Base-by-base conservation (phyloP, 257 asterid species). In the Scutellaria galericulata region DNA sequence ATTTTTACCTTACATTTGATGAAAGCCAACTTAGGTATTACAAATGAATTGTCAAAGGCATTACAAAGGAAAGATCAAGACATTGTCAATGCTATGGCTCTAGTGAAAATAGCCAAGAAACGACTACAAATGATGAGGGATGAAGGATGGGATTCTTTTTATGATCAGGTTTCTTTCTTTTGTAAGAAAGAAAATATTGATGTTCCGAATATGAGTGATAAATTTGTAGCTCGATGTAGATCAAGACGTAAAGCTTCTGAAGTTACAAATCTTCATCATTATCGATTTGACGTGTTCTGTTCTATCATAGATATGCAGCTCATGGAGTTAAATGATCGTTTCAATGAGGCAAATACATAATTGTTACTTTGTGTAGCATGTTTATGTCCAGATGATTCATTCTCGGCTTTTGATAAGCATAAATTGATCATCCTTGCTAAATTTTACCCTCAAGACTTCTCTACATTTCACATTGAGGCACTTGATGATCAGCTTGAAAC, bases 401-500 rank as follows among this genome's bases (percentile, higher is more conserved):
- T 55, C 39, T 9, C 22, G 14, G 7, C 39, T 55, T 18, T 55
- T 55, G 15, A 55, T 9, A 40, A 62, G 37, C 14, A 59, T 39
- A 62, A 62, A 62, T 62, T 62, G 51, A 41, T 62, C 14, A 15
- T 7, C 41, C 35, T 40, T 61, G 7, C 31, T 39, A 61, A 3
- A 61, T 41, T 61, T 13, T 31, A 59, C 47, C 66, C 48, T 37
- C 47, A 37, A 60, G 27, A 24, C 27, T 24, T 41, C 67, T 62
- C 67, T 15, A 5, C 31, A 41, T 7, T 40, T n/a, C 0, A 62
- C 9, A 62, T 62, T 41, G 51, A 39, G 67, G 24, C 67, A 62
- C 67, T 62, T 62, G 67, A 40, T 14, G 35, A 62, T 40, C 48
- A 62, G 5, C 37, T 62, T 62, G 52, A 61, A 61, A 61, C 50